phyloP scores from a whole-genome alignment of 495 filamentous ascomycete species.

The Wilcoxina mikolae region DNA sequence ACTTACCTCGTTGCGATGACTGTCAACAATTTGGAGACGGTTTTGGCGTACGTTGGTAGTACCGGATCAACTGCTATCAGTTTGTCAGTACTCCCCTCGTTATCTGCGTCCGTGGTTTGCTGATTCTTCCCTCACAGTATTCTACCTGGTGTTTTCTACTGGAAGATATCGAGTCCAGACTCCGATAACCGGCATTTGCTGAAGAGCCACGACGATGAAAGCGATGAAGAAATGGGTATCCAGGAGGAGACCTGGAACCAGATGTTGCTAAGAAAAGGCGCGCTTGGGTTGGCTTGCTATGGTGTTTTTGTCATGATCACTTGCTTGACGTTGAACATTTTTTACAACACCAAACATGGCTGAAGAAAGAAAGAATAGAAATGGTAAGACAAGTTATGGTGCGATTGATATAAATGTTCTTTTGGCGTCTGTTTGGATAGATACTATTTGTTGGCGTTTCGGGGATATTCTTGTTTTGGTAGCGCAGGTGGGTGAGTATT shows the following conservation, averaged over 20 bases:
- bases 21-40: conserved; percentile 73
- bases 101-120: neutral
- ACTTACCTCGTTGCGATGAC: conserved; percentile 81
- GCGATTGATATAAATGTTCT: no score
- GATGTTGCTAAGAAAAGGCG: conserved; percentile 51
- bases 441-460: no score
- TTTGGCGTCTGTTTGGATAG: no score
- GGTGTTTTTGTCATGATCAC: conserved; percentile 77
- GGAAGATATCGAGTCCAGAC: conserved; percentile 85
- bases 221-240: conserved; percentile 30
- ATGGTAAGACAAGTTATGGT: no score
- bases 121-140: conserved; percentile 35
- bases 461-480: no score
- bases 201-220: conserved; percentile 61
- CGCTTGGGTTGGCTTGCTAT: conserved; percentile 66
- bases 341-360: conserved; percentile 32
- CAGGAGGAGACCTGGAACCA: conserved; percentile 30
- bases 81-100: conserved; percentile 35
- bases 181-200: conserved; percentile 68
- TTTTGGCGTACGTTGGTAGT: conserved; percentile 87
- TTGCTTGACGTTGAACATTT: conserved; percentile 69
- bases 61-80: conserved; percentile 89
- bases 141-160: conserved; percentile 89
- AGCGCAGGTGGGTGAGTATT: no score
- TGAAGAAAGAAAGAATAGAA: neutral